A percentile compares a stretch with the other conserved stretches of the same genome.
Evolutionary conservation across 352 stramenopile species (phyloP).

Genomic region (Globisporangium heterothallicum): DNA sequence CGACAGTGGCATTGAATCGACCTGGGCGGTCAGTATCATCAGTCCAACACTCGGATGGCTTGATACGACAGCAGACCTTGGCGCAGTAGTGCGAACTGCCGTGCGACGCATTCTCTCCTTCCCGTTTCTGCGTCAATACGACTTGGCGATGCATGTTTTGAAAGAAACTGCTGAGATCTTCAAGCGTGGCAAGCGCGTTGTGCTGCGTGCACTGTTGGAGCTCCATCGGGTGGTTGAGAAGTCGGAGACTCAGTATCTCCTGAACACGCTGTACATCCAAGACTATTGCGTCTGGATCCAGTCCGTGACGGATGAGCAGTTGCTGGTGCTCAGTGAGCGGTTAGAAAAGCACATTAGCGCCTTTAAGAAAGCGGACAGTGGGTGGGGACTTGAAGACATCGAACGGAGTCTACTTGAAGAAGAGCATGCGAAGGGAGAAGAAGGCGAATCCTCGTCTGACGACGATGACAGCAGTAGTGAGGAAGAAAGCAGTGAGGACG

Average conservation of each 20-base stretch:
- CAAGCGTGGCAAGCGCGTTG: slow-evolving; percentile 74
- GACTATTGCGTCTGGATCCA: slow-evolving; percentile 91
- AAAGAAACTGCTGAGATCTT: slow-evolving; percentile 86
- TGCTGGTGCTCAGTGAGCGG: slow-evolving; percentile 31
- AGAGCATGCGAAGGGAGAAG: slow-evolving; percentile 17
- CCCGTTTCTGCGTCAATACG: slow-evolving; percentile 93
- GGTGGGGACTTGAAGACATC: slow-evolving; percentile 74
- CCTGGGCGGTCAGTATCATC: slow-evolving; percentile 95
- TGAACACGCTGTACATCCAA: slow-evolving; percentile 95
- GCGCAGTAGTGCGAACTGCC: slow-evolving; percentile 54
- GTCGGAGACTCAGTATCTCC: slow-evolving; percentile 95
- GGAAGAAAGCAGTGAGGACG: slow-evolving; percentile 17
- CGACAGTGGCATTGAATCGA: slow-evolving; percentile 94
- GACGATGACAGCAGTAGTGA: slow-evolving; percentile 12
- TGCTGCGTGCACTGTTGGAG: slow-evolving; percentile 89
- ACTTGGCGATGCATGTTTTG: slow-evolving; percentile 75
- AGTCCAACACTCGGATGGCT: slow-evolving; percentile 94
- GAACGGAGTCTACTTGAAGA: slow-evolving; percentile 50
- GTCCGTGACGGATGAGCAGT: slow-evolving; percentile 40
- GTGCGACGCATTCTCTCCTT: slow-evolving; percentile 93
- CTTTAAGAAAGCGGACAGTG: slow-evolving; percentile 65
- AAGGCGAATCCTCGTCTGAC: slow-evolving; percentile 2
- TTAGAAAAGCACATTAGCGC: slow-evolving; percentile 20
- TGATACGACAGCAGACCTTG: slow-evolving; percentile 65
- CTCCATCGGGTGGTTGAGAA: slow-evolving; percentile 91